Conservation (phyloP, 129 eudicot genomes). For the Lactuca saligna region DNA sequence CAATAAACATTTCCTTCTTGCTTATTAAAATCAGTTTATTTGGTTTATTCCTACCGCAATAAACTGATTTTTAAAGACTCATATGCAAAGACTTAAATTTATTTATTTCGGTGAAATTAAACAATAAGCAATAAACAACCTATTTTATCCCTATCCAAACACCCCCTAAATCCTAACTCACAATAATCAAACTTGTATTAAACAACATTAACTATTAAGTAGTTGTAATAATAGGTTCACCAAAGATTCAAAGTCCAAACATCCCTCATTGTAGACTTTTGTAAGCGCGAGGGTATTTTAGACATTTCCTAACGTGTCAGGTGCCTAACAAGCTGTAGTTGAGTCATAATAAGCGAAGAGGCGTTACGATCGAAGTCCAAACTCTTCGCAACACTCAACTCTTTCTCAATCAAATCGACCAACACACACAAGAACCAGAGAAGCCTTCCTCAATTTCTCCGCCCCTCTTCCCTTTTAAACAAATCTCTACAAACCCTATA, state of each 20-base stretch:
- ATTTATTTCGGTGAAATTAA: too few relatives aligned
- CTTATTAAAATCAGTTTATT: too few relatives aligned
- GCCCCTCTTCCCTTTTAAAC: background rate
- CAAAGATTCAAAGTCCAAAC: too few relatives aligned
- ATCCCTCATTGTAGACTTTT: background rate
- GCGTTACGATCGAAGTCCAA: constrained; percentile 30
- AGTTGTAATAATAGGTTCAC: background rate
- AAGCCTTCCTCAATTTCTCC: background rate
- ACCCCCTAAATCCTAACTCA: too few relatives aligned
- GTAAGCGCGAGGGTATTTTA: background rate
- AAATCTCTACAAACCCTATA: constrained; percentile 1
- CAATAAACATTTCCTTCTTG: too few relatives aligned
- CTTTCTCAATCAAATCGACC: constrained; percentile 12
- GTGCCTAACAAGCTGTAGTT: constrained; percentile 16
- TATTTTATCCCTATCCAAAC: too few relatives aligned
- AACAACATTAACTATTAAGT: too few relatives aligned
- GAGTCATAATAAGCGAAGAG: constrained; percentile 5
- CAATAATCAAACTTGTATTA: too few relatives aligned
- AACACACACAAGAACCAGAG: constrained; percentile 14
- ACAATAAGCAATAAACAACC: too few relatives aligned
- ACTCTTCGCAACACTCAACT: constrained; percentile 6
- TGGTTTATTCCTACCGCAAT: too few relatives aligned
- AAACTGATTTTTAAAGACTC: too few relatives aligned
- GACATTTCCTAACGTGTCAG: constrained; percentile 3
- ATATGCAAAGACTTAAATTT: too few relatives aligned